Base-by-base conservation (phyloP, 164 flowering plant species). In the Paratinospora sagittata region DNA sequence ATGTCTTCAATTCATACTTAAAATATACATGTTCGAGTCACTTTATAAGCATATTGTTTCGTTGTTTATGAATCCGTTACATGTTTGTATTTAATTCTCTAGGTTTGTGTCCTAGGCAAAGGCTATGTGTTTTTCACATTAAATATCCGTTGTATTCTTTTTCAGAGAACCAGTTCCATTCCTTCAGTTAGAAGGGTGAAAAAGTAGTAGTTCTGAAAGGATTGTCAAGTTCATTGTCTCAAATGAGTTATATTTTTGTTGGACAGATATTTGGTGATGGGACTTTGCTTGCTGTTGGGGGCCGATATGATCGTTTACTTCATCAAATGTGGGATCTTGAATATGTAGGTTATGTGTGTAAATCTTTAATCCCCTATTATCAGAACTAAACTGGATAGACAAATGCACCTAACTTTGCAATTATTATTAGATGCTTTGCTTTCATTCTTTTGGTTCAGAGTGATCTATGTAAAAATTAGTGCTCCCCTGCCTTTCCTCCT, bases 301-400 rank as follows among this genome's bases (percentile, higher is more conserved):
- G 98, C 30, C 91, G 96, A 69, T 92, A 95, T 83, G 97, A 95
- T 72, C 81, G 86, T 77, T 70, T 95, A 80, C 84, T 95, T 73
- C 90, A 82, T 70, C 88, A 83, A 69, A 67, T 82, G 83, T 84
- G 93, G 85, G 83, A 80, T 69, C 85, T 65, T 43, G 88, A 86
- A 77, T 78, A 81, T 80, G 93, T 89, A 85, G 33, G 88, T 79
- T 67, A 68, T 45, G 61, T 65, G 36, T 72, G 68, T 69, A n/a
- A n/a, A 68, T 11, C 41, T 76, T 64, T 52, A 27, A 41, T 70
- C 58, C 8, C 4, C 23, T n/a, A 19, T 34, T 27, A 8, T n/a
- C 55, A 34, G 23, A 1, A 52, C 60, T 41, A 41, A n/a, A 41
- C 45, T 12, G 13, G 45, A 41, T 41, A 41, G 45, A 41, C 45